Evolutionary conservation across 371 early-diverging fungal genomes (phyloP), one percentile per base, ranked within the genome.

Genomic region (Haplosporangium sp.): DNA sequence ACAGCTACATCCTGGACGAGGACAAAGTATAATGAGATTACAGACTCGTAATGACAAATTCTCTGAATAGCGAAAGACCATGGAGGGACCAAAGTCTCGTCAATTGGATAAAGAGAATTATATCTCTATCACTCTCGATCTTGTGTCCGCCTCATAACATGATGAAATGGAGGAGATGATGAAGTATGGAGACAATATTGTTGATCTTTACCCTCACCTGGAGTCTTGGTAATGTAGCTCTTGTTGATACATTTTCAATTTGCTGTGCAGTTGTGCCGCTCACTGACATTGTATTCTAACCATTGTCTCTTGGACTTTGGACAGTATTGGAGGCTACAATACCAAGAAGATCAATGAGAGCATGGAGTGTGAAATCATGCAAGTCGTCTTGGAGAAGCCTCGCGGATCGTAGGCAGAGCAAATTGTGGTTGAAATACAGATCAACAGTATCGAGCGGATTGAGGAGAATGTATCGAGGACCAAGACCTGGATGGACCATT

Each of bases 301-400:
- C 29, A 29, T 29, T 37, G 20, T 45, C 5, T 50, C 11, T 65
- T 53, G 9, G 50, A 43, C 40, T 60, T 65, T 59, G 11, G 42
- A 23, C 45, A 29, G 11, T n/a, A 10, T 13, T 73, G 94, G 97
- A 79, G 92, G 93, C 53, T 99, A 99, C 82, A 87, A 87, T 69
- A 80, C 86, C 52, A 88, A 90, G 52, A 99, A 99, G 85, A 93
- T 98, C 59, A 84, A 91, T 43, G 99, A 99, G 83, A 99, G 99
- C 74, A 88, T 99, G 73, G 95, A 96, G 75, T 96, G 96, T 83
- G 99, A 99, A 83, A 99, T 98, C 73, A 97, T 99, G 96, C 95
- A 96, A 80, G 95, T 99, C 6, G 93, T 98, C 5, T 83, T 94
- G 69, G 97, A 97, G 60, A 98, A 95, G 67, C 96, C 98, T 2